These are phyloP conservation scores for Plasmodium cynomolgi DNA, from an alignment of 169 alveolate genomes.

Conservation along the genomic window DNA sequence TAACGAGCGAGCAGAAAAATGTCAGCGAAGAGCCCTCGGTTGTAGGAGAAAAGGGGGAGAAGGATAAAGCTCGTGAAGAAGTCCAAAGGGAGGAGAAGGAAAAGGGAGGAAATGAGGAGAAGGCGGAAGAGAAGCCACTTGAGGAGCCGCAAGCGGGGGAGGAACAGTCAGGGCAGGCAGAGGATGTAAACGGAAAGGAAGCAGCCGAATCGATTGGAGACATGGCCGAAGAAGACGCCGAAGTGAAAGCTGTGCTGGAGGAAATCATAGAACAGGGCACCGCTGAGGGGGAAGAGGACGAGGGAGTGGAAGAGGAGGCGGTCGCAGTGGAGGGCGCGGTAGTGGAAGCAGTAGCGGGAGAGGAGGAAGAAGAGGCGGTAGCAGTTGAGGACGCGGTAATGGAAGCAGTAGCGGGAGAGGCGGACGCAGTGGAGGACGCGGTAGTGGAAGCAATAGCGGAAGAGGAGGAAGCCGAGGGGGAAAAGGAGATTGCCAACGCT, in stretches of 20 bases:
- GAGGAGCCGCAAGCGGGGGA: neutral
- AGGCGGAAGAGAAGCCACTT: neutral
- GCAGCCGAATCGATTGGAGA: neutral
- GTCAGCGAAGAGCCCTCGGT: neutral
- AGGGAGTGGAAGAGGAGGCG: constrained; percentile 38
- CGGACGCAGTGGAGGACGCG: neutral
- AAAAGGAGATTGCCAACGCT: neutral
- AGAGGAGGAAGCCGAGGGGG: neutral
- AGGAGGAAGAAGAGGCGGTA: constrained; percentile 9
- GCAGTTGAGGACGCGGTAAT: neutral
- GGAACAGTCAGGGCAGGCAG: neutral
- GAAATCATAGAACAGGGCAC: neutral
- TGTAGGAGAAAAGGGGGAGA: neutral
- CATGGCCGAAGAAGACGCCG: neutral
- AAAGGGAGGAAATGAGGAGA: neutral
- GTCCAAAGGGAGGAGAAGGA: neutral
- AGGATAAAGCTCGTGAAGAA: neutral
- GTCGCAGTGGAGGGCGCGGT: neutral
- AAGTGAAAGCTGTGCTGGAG: neutral
- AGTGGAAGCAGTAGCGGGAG: constrained; percentile 25
- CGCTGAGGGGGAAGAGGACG: constrained; percentile 41
- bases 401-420: constrained; percentile 3
- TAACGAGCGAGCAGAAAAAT: neutral
- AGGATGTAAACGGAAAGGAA: neutral
- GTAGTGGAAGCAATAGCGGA: no score